phyloP scores from a whole-genome alignment of 2,329 filamentous ascomycete genomes.

The Mollisia scopiformis region DNA sequence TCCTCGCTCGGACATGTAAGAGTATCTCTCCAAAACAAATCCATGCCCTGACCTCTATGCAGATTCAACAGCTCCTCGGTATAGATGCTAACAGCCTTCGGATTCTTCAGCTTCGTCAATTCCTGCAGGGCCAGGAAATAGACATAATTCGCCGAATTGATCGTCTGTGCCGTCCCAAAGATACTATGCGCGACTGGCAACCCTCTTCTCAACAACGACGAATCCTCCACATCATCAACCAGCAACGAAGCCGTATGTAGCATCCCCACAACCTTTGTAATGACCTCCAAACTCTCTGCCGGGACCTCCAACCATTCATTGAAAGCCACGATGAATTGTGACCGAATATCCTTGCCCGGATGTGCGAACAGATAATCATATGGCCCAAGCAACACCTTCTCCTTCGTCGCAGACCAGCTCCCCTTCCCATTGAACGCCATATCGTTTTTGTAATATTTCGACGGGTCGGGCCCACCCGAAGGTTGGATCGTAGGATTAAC shows the following conservation, averaged over 20 bases:
- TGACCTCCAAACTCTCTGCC: conserved; percentile 67
- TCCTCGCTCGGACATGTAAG: conserved; percentile 83
- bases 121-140: conserved; percentile 82
- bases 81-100: conserved; percentile 69
- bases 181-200: conserved; percentile 83
- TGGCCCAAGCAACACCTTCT: conserved; percentile 75
- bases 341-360: conserved; percentile 83
- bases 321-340: conserved; percentile 79
- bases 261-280: conserved; percentile 82
- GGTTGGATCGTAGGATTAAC: conserved; percentile 32
- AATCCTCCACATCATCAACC: conserved; percentile 88
- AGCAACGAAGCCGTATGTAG: conserved; percentile 83
- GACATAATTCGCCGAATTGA: conserved; percentile 89
- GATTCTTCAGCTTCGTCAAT: conserved; percentile 71
- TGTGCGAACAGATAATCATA: conserved; percentile 80
- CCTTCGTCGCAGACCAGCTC: conserved; percentile 72
- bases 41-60: conserved; percentile 87
- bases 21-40: conserved; percentile 86
- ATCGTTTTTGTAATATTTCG: conserved; percentile 32
- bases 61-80: conserved; percentile 84
- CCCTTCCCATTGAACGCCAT: conserved; percentile 36
- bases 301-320: conserved; percentile 81
- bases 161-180: conserved; percentile 84
- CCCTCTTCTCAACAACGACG: conserved; percentile 74
- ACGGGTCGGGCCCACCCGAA: conserved; percentile 24